Percentiles rank a stretch among this genome's conserved stretches.
Evolutionary conservation across 495 filamentous ascomycete species (phyloP).

Genomic region (Saxispiralis lemnorum): DNA sequence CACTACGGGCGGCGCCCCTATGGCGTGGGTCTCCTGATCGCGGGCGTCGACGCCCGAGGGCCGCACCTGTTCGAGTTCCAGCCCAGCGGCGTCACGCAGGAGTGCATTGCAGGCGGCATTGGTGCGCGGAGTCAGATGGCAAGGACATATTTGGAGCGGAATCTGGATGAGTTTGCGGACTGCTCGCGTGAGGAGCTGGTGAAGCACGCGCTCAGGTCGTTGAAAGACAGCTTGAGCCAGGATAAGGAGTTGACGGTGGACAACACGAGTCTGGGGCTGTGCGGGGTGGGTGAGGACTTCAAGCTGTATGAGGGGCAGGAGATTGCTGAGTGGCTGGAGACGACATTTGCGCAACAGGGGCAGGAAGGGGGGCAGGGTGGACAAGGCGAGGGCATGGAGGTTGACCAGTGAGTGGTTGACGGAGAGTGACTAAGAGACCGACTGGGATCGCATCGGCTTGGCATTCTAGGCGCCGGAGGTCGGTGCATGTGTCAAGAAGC

Average conservation of each 20-base stretch:
- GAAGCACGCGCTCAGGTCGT: slow-evolving; percentile 69
- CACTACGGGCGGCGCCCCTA: slow-evolving; percentile 94
- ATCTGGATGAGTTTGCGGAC: slow-evolving; percentile 62
- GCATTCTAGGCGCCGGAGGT: neutral
- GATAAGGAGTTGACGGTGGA: slow-evolving; percentile 94
- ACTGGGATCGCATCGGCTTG: slow-evolving; percentile 2
- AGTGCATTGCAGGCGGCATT: slow-evolving; percentile 90
- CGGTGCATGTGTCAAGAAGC: no score
- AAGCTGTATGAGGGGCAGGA: slow-evolving; percentile 82
- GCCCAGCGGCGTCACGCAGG: slow-evolving; percentile 83
- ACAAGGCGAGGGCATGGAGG: slow-evolving; percentile 53
- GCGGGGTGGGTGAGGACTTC: slow-evolving; percentile 47
- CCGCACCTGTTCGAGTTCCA: slow-evolving; percentile 98
- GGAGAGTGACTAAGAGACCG: neutral
- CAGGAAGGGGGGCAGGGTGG: slow-evolving; percentile 36
- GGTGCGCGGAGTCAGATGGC: slow-evolving; percentile 94
- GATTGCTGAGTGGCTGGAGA: slow-evolving; percentile 47
- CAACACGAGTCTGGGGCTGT: slow-evolving; percentile 78
- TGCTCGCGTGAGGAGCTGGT: slow-evolving; percentile 68
- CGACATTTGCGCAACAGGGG: slow-evolving; percentile 51
- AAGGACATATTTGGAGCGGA: slow-evolving; percentile 83
- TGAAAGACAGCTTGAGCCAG: slow-evolving; percentile 91
- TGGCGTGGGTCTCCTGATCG: slow-evolving; percentile 83
- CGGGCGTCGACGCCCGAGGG: slow-evolving; percentile 80
- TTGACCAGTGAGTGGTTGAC: slow-evolving; percentile 43